phyloP scores from a whole-genome alignment of 1,284 basidiomycete species.

The Chondrostereum purpureum region DNA sequence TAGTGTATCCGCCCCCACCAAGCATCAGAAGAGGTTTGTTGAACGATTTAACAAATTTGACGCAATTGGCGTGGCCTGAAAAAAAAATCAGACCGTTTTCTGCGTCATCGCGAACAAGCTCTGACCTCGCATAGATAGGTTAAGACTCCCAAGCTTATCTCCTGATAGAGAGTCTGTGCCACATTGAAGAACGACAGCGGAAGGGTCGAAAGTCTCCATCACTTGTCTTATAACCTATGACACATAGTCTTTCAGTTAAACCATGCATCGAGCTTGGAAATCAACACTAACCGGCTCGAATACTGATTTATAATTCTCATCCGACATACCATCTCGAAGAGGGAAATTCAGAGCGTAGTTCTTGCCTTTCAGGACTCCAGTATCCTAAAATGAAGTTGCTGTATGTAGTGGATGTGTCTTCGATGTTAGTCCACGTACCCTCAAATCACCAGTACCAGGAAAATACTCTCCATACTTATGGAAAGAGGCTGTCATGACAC shows the following conservation, averaged over 20 bases:
- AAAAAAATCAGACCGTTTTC: not conserved
- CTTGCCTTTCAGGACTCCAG: slow-evolving; percentile 89
- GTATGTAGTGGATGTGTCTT: slow-evolving; percentile 1
- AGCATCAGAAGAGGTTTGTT: slow-evolving; percentile 88
- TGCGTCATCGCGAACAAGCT: no score
- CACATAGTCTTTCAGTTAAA: slow-evolving; percentile 2
- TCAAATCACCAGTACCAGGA: slow-evolving; percentile 94
- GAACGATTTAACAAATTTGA: slow-evolving; percentile 96
- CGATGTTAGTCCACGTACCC: slow-evolving; percentile 38
- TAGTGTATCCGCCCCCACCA: slow-evolving; percentile 98
- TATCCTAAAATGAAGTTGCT: slow-evolving; percentile 69
- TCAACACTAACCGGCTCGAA: slow-evolving; percentile 80
- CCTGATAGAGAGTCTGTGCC: slow-evolving; percentile 98
- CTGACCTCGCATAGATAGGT: slow-evolving; percentile 91
- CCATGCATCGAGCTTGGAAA: not conserved
- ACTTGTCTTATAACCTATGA: slow-evolving; percentile 87
- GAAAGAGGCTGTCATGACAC: slow-evolving; percentile 98
- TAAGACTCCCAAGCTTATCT: slow-evolving; percentile 94
- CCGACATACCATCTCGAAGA: slow-evolving; percentile 90
- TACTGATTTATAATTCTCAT: slow-evolving; percentile 92
- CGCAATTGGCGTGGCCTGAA: slow-evolving; percentile 93
- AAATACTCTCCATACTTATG: slow-evolving; percentile 99
- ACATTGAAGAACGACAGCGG: slow-evolving; percentile 95
- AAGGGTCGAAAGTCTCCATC: slow-evolving; percentile 94
- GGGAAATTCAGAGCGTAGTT: slow-evolving; percentile 95